phyloP scores from a whole-genome alignment of 164 flowering plant genomes.

The Umbellularia californica region DNA sequence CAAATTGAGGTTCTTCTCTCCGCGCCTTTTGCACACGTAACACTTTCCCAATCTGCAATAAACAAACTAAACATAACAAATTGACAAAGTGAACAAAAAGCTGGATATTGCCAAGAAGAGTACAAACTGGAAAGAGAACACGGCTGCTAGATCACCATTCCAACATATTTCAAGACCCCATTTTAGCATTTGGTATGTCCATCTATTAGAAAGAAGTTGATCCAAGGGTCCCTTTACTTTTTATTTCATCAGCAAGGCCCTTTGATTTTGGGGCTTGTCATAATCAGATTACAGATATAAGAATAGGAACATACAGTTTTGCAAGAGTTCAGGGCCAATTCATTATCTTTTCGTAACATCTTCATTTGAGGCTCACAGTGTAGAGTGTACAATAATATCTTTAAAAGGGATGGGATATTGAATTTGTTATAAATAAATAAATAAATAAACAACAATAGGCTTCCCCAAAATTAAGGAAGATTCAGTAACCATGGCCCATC shows the following conservation, averaged over 20 bases:
- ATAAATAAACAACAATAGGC: background rate
- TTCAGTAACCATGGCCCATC: background rate
- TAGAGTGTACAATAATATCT: too few species aligned
- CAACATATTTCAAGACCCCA: background rate
- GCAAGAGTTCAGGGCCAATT: too few species aligned
- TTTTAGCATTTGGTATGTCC: background rate
- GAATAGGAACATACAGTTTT: too few species aligned
- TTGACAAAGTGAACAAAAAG: background rate
- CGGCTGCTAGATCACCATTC: background rate
- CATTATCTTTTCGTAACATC: too few species aligned
- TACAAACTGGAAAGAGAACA: background rate
- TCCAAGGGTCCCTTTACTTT: background rate
- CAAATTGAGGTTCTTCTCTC: slow-evolving; percentile 20
- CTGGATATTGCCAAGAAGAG: background rate
- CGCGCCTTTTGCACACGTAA: slow-evolving; percentile 60
- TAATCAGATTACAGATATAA: background rate
- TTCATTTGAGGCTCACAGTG: too few species aligned
- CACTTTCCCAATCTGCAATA: slow-evolving; percentile 71
- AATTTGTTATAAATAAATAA: too few species aligned
- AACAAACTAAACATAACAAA: slow-evolving; percentile 3
- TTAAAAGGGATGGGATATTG: too few species aligned
- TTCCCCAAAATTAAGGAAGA: background rate
- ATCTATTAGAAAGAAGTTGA: background rate
- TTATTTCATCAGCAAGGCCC: too few species aligned
- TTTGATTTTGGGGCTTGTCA: background rate